A percentile compares a stretch with the other conserved stretches of the same genome.
Conservation (phyloP, 2,329 filamentous ascomycete species). For the Xylaria sp. region DNA sequence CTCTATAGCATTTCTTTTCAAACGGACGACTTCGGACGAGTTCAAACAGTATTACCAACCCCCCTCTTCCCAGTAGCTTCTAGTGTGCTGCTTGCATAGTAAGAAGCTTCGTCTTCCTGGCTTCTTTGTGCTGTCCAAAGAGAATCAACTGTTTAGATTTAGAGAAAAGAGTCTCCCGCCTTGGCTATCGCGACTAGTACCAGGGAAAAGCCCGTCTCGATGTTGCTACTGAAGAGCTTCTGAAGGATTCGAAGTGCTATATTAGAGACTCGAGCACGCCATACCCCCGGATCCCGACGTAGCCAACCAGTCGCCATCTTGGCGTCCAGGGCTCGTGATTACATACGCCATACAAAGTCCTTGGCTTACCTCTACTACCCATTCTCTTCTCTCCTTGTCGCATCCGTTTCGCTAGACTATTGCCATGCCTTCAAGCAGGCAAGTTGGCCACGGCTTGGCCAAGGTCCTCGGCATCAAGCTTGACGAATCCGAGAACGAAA, state of each 20-base stretch:
- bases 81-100: not conserved
- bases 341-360: conserved; percentile 28
- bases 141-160: not conserved
- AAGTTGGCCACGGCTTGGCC: conserved; percentile 78
- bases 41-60: not conserved
- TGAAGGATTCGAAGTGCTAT: conserved; percentile 30
- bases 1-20: not conserved
- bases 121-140: not conserved
- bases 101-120: not conserved
- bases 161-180: not conserved
- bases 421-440: conserved; percentile 59
- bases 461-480: conserved; percentile 87
- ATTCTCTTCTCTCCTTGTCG: conserved; percentile 12
- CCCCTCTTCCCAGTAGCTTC: not conserved
- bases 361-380: conserved; percentile 17
- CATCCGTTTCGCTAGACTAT: conserved; percentile 10
- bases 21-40: not conserved
- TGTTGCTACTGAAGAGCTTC: conserved; percentile 20
- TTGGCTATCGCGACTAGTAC: conserved; percentile 13
- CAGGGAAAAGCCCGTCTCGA: conserved; percentile 21
- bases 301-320: conserved; percentile 35
- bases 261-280: conserved; percentile 39
- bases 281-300: conserved; percentile 26
- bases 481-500: conserved; percentile 72
- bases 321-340: conserved; percentile 24